These are phyloP conservation scores for Nakaseomyces bracarensis DNA, from an alignment of 1,139 yeast species.

Conservation along the genomic window DNA sequence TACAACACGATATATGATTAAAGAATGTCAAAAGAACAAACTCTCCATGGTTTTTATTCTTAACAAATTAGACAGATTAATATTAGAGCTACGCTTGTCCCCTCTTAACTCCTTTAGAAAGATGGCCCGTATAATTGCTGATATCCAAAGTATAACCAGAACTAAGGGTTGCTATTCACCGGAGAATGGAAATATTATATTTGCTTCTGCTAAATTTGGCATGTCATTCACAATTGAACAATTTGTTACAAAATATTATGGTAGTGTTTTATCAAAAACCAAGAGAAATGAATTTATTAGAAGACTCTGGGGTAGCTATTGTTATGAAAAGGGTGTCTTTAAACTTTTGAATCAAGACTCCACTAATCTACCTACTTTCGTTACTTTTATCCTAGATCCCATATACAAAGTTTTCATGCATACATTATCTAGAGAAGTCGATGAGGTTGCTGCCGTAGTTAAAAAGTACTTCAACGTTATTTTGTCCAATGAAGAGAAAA, in stretches of 20 bases:
- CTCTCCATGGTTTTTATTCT: conserved; percentile 53
- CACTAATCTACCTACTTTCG: conserved; percentile 42
- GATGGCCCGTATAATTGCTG: conserved; percentile 51
- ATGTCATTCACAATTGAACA: conserved; percentile 59
- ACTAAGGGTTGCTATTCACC: conserved; percentile 51
- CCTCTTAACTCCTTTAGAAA: conserved; percentile 68
- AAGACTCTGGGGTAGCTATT: conserved; percentile 73
- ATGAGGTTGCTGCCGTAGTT: conserved; percentile 38
- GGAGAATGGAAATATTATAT: conserved; percentile 53
- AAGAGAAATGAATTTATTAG: conserved; percentile 41
- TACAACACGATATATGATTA: conserved; percentile 22
- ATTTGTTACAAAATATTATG: conserved; percentile 50
- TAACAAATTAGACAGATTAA: conserved; percentile 78
- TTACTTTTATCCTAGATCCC: conserved; percentile 66
- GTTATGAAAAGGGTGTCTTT: conserved; percentile 44
- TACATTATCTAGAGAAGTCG: conserved; percentile 48
- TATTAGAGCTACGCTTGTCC: conserved; percentile 69
- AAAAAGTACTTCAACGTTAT: conserved; percentile 41
- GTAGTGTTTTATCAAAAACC: conserved; percentile 26
- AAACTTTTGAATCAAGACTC: conserved; percentile 17
- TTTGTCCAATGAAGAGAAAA: conserved; percentile 36
- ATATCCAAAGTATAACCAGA: conserved; percentile 42
- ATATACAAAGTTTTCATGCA: conserved; percentile 66
- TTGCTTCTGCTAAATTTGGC: conserved; percentile 58
- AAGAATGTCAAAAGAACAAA: conserved; percentile 23